Base-by-base conservation (phyloP, 164 flowering plant genomes). In the Vitis cinerea region DNA sequence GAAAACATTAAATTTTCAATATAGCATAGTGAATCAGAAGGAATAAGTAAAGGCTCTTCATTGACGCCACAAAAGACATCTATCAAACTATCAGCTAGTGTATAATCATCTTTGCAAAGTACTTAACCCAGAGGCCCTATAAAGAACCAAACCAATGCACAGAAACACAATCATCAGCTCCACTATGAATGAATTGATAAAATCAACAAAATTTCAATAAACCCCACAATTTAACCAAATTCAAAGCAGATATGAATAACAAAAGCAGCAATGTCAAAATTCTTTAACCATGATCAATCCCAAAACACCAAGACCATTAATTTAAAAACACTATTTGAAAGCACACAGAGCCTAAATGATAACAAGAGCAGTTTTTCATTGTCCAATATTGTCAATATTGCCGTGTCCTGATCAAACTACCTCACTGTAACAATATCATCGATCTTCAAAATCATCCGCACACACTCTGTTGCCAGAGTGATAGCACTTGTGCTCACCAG, bases 401-500 rank as follows among this genome's bases (percentile, higher is more conserved):
- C 2, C n/a, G 7, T 53, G 59, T 6, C 49, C 54, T 50, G 14
- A 68, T 55, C 48, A 50, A 44, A 55, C 86, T 92, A 94, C 88
- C 98, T 85, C 75, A 94, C 99, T 1, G 90, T 87, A 64, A 94
- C 90, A 63, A 94, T 91, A 79, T 94, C 99, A 79, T 94, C 99
- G 72, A 94, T 94, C 90, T 94, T 94, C 94, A 94, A 78, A 62
- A 94, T 94, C 99, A 94, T 92, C 75, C 98, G 82, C 57, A 94
- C 98, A 52, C 99, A 94, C 83, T 92, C 99, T 4, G 95, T 88
- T 3, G 99, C 97, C 72, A 94, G 74, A 10, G 90, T 70, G 55
- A 94, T 83, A 0, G 99, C 99, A 71, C 99, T 94, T 0, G 98
- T 94, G 81, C 95, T 91, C 73, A 94, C 99, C n/a, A 94, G 90